phyloP scores from a whole-genome alignment of 2,329 filamentous ascomycete species.

The Aspergillus calidoustus region DNA sequence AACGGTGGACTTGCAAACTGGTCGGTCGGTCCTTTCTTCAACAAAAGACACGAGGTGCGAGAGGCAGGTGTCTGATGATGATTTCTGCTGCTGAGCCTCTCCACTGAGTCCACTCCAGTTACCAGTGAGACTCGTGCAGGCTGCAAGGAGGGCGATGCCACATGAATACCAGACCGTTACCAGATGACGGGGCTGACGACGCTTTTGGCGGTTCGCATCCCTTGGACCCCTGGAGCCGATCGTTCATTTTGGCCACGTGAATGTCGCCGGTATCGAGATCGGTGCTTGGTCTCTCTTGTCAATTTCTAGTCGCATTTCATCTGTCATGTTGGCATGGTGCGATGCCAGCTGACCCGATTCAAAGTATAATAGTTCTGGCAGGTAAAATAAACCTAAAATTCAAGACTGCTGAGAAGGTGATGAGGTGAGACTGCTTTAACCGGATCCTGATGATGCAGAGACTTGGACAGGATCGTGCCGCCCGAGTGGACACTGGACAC shows the following conservation, averaged over 20 bases:
- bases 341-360: background rate
- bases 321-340: background rate
- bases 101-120: no score
- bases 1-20: conserved; percentile 1
- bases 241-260: conserved; percentile 29
- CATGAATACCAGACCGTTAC: conserved; percentile 3
- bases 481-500: background rate
- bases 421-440: background rate
- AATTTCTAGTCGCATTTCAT: background rate
- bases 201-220: conserved; percentile 25
- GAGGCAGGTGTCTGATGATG: background rate
- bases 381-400: background rate
- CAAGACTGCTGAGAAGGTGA: background rate
- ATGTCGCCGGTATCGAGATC: conserved; percentile 27
- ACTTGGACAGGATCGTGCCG: conserved; percentile 10
- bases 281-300: conserved; percentile 14
- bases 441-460: conserved; percentile 21
- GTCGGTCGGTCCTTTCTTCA: background rate
- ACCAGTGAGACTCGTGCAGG: background rate
- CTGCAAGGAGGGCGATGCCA: conserved; percentile 17
- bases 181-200: conserved; percentile 16
- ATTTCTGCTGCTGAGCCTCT: background rate
- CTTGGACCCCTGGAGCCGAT: conserved; percentile 32
- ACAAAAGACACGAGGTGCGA: conserved; percentile 6
- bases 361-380: background rate